Evolutionary conservation across 768 basidiomycete genomes (phyloP), one percentile per base, ranked within the genome.

Genomic region (Myochromella boudieri): DNA sequence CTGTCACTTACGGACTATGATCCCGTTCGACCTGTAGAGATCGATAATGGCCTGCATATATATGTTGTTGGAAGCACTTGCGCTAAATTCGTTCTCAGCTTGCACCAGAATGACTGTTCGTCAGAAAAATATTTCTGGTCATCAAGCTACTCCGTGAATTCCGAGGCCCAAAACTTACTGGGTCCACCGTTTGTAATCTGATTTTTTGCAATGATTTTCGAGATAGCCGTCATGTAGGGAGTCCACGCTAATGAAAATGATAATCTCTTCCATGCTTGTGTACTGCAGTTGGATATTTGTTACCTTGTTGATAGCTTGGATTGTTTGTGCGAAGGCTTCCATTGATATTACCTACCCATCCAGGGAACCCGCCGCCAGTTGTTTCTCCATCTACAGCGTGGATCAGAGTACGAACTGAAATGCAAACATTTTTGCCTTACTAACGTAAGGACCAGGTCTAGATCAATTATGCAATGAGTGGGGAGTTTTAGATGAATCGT

Each of bases 121-220:
- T 28, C 11, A 33, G 33, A 4, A 7, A 12, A 45, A 14, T 21
- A 43, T 17, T 28, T 18, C 9, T 42, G 12, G 1, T 22, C 21
- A 29, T 18, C 34, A 27, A 18, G 15, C 42, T 21, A 22, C n/a
- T n/a, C n/a, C n/a, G n/a, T n/a, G n/a, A n/a, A n/a, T n/a, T 38
- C 11, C 15, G 4, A 27, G 8, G 27, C n/a, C n/a, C n/a, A n/a
- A 52, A 28, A 59, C 65, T 44, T 67, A 69, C 81, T 75, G 17
- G 82, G 80, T 4, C 82, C 82, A 8, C 79, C 82, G 17, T 78
- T 74, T 10, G 77, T 74, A 50, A 84, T 75, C 58, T 84, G 80
- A 53, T 82, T 77, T 46, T 60, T 65, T 1, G 78, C 73, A 25
- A 81, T 69, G 26, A 81, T 66, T 42, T 71, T 68, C 4, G 75